Percentiles rank a stretch among this genome's conserved stretches.
Evolutionary conservation across 257 asterid genomes (phyloP).

Genomic region (Echites panduratus): DNA sequence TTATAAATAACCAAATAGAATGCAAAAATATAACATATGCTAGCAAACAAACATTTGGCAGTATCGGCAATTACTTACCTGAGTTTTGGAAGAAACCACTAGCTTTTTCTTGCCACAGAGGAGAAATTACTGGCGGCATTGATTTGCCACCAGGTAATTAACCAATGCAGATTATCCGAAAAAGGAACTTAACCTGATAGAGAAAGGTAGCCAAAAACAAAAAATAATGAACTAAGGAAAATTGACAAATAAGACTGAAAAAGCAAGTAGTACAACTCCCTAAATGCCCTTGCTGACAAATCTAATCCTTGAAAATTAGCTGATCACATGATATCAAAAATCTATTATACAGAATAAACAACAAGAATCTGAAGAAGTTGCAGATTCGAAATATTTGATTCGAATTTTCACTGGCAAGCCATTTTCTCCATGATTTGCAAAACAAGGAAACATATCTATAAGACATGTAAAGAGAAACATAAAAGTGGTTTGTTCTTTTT

Average conservation of each 20-base stretch:
- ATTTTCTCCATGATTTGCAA: not conserved
- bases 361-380: not conserved
- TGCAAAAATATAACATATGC: not conserved
- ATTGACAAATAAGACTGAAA: not conserved
- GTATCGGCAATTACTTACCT: slow-evolving; percentile 35
- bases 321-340: not conserved
- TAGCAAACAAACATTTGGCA: not conserved
- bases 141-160: slow-evolving; percentile 25
- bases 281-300: not conserved
- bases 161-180: not conserved
- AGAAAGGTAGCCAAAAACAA: not conserved
- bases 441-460: not conserved
- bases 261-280: not conserved
- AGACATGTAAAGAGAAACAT: not conserved
- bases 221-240: not conserved
- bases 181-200: slow-evolving; percentile 10
- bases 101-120: slow-evolving; percentile 93
- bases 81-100: slow-evolving; percentile 73
- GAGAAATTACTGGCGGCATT: slow-evolving; percentile 69
- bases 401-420: not conserved
- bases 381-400: not conserved
- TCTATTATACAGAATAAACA: not conserved
- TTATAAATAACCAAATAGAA: slow-evolving; percentile 2
- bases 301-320: not conserved
- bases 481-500: not conserved